phyloP scores from a whole-genome alignment of 345 rosid species.

The Sisymbrium altissimum region DNA sequence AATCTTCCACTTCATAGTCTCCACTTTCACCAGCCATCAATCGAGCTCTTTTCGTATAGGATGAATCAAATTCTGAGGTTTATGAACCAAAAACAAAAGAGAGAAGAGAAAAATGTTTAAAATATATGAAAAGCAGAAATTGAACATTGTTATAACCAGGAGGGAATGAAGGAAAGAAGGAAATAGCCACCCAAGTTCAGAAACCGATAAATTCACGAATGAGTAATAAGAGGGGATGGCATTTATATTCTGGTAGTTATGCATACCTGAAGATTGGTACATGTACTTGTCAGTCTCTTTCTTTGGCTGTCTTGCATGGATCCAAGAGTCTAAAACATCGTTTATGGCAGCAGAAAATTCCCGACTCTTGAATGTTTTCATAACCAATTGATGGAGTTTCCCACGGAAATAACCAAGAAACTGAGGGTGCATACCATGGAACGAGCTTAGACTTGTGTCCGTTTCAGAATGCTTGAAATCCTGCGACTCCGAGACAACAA shows the following conservation, averaged over 20 bases:
- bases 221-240: neutral
- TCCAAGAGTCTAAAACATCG: conserved; percentile 98
- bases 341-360: conserved; percentile 96
- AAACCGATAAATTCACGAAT: conserved; percentile 1
- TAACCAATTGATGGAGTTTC: conserved; percentile 89
- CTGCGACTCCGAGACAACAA: conserved; percentile 31
- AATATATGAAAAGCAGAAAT: conserved; percentile 4
- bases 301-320: conserved; percentile 87
- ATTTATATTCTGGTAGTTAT: neutral
- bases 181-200: conserved; percentile 12
- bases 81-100: conserved; percentile 20
- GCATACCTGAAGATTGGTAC: conserved; percentile 79
- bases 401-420: conserved; percentile 91
- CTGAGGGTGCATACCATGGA: conserved; percentile 81
- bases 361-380: conserved; percentile 92
- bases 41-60: conserved; percentile 74
- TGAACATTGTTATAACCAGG: conserved; percentile 2
- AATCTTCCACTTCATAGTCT: conserved; percentile 61
- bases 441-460: conserved; percentile 35
- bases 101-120: conserved; percentile 17
- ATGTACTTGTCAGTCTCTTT: conserved; percentile 73
- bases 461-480: conserved; percentile 31
- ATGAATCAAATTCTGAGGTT: conserved; percentile 57
- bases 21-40: conserved; percentile 62
- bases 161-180: neutral